Evolutionary conservation across 352 stramenopile genomes (phyloP), one percentile per base, ranked within the genome.

Genomic region (Phytophthora europaea): DNA sequence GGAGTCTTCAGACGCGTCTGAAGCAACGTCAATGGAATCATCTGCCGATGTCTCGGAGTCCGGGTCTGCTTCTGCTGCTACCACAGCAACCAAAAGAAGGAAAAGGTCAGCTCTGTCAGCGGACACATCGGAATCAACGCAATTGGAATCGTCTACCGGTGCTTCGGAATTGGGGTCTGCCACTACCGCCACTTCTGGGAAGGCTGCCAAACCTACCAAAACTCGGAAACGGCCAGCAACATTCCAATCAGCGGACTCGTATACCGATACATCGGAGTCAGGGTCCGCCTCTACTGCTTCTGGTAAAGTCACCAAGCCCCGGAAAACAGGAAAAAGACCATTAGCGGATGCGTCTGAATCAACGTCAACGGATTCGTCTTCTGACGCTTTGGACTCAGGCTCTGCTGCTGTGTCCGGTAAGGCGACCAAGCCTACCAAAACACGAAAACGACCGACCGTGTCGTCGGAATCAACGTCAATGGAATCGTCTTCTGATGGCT

Each of bases 1-100:
- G 38, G 53, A 4, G 13, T 58, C 55, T 16, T 47, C 55, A 3
- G 53, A 70, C 52, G 43, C 10, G 38, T 69, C 62, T 15, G 40
- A 54, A 20, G 43, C 58, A 31, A 28, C 43, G 9, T 47, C 59
- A 48, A 16, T 34, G 13, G 59, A 50, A 20, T 50, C 61, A 16
- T 45, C 38, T 45, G n/a, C 6, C 38, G 38, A 45, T 45, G 38
- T 16, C 13, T 45, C 38, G 5, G 38, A 16, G 38, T 45, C 38
- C 1, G 38, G 38, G 13, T n/a, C 38, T 45, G 38, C 8, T 13
- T 38, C 38, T 45, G 38, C 13, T 8, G 13, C 38, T 16, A 45
- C 36, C 36, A 45, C 5, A 16, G 13, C 38, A 9, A 45, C 38
- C 4, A 45, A 45, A 45, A 45, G 13, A 45, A 45, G 38, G 38